Conservation (phyloP, 2,329 filamentous ascomycete species). For the Diaporthe eres region DNA sequence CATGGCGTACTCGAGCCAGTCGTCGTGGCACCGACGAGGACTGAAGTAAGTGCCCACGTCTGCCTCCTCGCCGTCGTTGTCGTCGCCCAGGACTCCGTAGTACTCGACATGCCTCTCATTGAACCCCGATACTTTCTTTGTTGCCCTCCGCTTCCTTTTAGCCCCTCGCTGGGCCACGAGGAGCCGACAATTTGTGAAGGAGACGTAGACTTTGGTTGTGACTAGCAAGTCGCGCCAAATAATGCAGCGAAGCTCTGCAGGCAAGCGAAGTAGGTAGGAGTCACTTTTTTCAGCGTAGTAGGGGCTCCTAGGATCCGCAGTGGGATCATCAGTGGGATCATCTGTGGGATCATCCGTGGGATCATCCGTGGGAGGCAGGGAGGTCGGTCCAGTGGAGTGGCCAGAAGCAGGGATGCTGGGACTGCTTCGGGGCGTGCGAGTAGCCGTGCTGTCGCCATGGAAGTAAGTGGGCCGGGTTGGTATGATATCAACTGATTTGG, state of each 20-base stretch:
- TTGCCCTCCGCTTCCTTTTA: background rate
- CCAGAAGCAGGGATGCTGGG: background rate
- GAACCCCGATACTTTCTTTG: background rate
- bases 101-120: background rate
- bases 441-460: background rate
- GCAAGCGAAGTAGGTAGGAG: background rate
- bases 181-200: background rate
- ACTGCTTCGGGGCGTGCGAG: background rate
- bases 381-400: background rate
- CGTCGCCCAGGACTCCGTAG: background rate
- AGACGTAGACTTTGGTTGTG: background rate
- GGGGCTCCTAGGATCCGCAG: background rate
- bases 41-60: conserved; percentile 5
- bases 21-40: background rate
- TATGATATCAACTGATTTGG: background rate
- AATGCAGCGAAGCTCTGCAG: background rate
- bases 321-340: too few species aligned
- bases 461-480: background rate
- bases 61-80: background rate
- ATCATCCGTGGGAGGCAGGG: background rate
- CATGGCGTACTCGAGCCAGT: background rate
- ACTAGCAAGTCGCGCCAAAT: background rate
- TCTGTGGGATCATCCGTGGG: too few species aligned
- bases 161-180: background rate
- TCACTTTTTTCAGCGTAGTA: background rate